Base-by-base conservation (phyloP, 2,329 filamentous ascomycete species). In the Simplicillium aogashimaense region DNA sequence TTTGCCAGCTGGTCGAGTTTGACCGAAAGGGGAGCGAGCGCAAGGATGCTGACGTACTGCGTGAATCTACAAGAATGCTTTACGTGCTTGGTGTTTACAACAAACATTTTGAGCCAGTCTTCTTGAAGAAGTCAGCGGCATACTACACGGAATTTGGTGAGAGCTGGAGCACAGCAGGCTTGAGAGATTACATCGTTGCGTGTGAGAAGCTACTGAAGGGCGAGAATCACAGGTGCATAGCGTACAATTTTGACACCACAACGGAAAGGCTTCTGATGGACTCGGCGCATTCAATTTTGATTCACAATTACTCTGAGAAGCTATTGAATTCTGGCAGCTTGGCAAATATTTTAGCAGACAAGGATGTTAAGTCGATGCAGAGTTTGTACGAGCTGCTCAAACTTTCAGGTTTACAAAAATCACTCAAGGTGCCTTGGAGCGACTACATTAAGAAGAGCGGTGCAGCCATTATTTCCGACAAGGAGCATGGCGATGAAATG, bases 1-100 rank as follows among this genome's bases (percentile, higher is more conserved):
- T 89, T 33, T 94, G 85, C 56, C 73, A 83, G 43, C 64, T 97
- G 34, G 73, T 97, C 13, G 70, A 81, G 25, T 74, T 73, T 34
- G 86, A 95, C 56, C 78, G 92, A 38, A 67, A 63, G 31, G 70
- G 67, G 55, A 59, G 72, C 42, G 50, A 61, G 53, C 50, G 74
- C 1, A 78, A 83, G 47, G 76, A 87, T 48, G 60, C 74, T 1
- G 59, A 63, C 3, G 63, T 89, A n/a, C 75, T 97, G 39, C 78
- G 75, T 47, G 78, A 86, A 41, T 74, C 84, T 1, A 77, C 97
- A 38, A 75, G 79, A 43, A 87, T 95, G 76, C 74, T 97, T 45
- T 81, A 94, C 50, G 76, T 88, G n/a, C 74, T 95, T 35, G 78
- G 81, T 40, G 77, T 90, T 3, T 98, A 97, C 58, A 76, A 72